A percentile compares a stretch with the other conserved stretches of the same genome.
Conservation (phyloP, 768 basidiomycete genomes). For the Boletus bicolor region DNA sequence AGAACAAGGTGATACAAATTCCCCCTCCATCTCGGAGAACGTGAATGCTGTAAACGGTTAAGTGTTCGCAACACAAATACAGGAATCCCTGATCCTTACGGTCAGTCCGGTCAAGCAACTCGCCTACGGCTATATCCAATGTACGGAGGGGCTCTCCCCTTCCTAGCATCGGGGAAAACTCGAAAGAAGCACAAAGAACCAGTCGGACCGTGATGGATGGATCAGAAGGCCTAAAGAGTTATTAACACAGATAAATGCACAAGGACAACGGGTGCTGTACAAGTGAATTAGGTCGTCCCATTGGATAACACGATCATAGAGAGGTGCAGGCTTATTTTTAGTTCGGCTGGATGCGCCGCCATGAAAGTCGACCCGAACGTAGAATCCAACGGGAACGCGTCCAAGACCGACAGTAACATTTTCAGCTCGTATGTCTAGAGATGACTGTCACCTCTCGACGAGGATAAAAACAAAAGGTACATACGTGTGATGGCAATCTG, state of each 20-base stretch:
- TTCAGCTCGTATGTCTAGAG: slow-evolving; percentile 12
- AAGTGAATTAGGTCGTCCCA: slow-evolving; percentile 13
- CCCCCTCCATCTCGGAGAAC: background rate
- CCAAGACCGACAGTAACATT: slow-evolving; percentile 1
- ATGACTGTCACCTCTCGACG: background rate
- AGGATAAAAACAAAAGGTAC: background rate
- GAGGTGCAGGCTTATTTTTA: background rate
- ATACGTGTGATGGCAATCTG: slow-evolving; percentile 5
- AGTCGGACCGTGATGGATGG: background rate
- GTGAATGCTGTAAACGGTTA: background rate
- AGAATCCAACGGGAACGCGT: slow-evolving; percentile 17
- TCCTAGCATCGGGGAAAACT: background rate
- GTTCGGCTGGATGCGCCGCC: slow-evolving; percentile 1
- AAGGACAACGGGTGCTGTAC: background rate
- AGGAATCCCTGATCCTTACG: background rate
- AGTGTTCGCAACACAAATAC: background rate
- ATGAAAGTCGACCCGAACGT: slow-evolving; percentile 4
- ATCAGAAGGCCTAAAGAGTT: slow-evolving; percentile 2
- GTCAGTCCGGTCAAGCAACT: background rate
- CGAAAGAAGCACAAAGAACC: slow-evolving; percentile 6
- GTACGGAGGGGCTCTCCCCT: slow-evolving; percentile 6
- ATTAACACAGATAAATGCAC: background rate
- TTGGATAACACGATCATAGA: slow-evolving; percentile 2
- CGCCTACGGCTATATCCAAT: background rate
- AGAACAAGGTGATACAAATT: background rate